These are phyloP conservation scores for Rhodotorula toruloides DNA, from an alignment of 768 basidiomycete species.

Conservation along the genomic window DNA sequence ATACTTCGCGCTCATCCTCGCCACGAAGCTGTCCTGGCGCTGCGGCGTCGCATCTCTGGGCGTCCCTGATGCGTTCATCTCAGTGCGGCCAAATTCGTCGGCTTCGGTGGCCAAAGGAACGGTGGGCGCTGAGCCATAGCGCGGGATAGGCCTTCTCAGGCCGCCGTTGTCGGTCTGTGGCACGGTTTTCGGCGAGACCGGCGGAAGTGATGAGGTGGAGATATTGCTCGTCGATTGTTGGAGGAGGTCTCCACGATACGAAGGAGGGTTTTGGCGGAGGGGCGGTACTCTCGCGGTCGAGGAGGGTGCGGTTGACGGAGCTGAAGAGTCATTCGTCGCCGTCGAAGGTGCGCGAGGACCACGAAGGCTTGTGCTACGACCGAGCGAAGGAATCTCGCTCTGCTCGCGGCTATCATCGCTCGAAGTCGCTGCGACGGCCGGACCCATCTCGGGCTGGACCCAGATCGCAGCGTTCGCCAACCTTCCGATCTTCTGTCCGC, in stretches of 20 bases:
- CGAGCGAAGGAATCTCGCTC: neutral
- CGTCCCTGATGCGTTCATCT: neutral
- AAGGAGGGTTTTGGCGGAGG: conserved; percentile 9
- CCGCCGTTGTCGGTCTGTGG: neutral
- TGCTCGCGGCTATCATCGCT: neutral
- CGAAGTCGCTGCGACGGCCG: neutral
- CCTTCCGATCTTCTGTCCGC: conserved; percentile 14
- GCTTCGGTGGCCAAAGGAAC: neutral
- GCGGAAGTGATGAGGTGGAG: too few relatives aligned
- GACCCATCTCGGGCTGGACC: conserved; percentile 13
- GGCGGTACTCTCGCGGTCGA: neutral
- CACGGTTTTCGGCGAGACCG: neutral
- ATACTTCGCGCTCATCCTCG: conserved; percentile 34
- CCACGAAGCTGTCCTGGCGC: conserved; percentile 31
- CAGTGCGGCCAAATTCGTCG: too few relatives aligned
- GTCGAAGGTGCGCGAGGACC: neutral
- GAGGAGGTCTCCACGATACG: too few relatives aligned
- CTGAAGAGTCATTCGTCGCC: neutral
- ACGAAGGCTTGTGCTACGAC: neutral
- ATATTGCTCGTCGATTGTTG: too few relatives aligned
- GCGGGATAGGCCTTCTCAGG: neutral
- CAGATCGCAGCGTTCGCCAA: conserved; percentile 9
- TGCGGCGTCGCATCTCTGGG: neutral
- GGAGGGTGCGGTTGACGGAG: neutral
- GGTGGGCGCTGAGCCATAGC: neutral